Percentiles rank a stretch among this genome's conserved stretches.
Conservation (phyloP, 1,139 yeast genomes). For the Diutina rugosa region DNA sequence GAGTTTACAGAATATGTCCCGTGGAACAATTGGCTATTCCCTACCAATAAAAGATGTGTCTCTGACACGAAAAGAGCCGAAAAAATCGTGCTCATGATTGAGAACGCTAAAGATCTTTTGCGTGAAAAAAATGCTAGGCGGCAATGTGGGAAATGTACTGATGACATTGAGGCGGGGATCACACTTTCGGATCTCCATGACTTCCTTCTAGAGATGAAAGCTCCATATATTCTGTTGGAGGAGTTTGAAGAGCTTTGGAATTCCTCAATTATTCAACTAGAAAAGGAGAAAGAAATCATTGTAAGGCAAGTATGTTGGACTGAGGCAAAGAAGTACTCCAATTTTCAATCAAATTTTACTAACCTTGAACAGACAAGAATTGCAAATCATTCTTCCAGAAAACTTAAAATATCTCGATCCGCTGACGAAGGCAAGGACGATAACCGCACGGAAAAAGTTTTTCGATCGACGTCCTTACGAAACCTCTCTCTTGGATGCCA, state of each 20-base stretch:
- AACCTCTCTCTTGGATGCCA: slow-evolving; percentile 53
- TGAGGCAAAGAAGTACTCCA: neutral
- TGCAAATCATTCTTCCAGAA: slow-evolving; percentile 8
- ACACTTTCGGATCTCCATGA: slow-evolving; percentile 42
- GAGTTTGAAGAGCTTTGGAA: slow-evolving; percentile 80
- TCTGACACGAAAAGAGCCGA: slow-evolving; percentile 68
- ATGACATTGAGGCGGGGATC: slow-evolving; percentile 39
- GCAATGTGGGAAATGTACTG: slow-evolving; percentile 45
- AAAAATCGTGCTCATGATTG: slow-evolving; percentile 52
- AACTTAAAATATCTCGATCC: slow-evolving; percentile 20
- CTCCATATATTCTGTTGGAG: slow-evolving; percentile 46
- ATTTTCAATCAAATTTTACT: slow-evolving; percentile 1
- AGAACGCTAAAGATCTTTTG: slow-evolving; percentile 53
- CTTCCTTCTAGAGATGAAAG: slow-evolving; percentile 42
- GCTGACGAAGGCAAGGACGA: slow-evolving; percentile 16
- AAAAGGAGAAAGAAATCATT: slow-evolving; percentile 63
- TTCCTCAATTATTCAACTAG: slow-evolving; percentile 50
- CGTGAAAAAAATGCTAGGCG: slow-evolving; percentile 56
- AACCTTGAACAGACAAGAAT: slow-evolving; percentile 17
- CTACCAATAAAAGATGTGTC: slow-evolving; percentile 45
- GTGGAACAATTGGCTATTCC: slow-evolving; percentile 41
- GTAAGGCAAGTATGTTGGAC: slow-evolving; percentile 45
- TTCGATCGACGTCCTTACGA: slow-evolving; percentile 65
- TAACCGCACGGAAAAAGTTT: slow-evolving; percentile 26
- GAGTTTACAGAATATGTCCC: slow-evolving; percentile 49